Evolutionary conservation across 192 early-diverging fungal genomes (phyloP).

Genomic region (Thamnidium elegans): DNA sequence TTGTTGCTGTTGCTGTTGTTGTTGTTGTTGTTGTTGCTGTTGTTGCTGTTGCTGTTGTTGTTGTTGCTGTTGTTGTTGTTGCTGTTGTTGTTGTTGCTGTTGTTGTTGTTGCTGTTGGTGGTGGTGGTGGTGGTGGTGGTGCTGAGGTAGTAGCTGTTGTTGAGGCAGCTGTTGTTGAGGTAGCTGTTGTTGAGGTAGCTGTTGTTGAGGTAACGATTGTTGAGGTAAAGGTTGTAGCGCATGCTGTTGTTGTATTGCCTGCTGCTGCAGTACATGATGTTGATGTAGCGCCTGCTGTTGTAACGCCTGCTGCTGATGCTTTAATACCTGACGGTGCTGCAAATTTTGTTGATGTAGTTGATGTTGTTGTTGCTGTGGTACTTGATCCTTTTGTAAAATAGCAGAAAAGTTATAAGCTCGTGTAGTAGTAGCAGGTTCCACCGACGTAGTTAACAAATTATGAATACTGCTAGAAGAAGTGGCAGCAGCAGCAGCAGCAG

Average conservation of each 20-base stretch:
- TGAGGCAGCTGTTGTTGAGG: background rate
- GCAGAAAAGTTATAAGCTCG: conserved; percentile 22
- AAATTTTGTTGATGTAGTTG: background rate
- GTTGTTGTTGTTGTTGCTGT: background rate
- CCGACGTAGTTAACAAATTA: conserved; percentile 17
- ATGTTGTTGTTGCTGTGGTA: background rate
- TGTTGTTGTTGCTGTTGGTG: background rate
- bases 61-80: background rate
- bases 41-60: background rate
- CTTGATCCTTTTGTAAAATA: conserved; percentile 12
- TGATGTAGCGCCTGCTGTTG: background rate
- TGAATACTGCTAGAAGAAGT: conserved; percentile 24
- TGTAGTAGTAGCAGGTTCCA: conserved; percentile 6
- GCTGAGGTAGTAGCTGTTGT: background rate
- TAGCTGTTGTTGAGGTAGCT: background rate
- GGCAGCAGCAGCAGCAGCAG: no score
- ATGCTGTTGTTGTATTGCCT: background rate
- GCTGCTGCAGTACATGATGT: no score
- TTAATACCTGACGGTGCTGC: background rate
- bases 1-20: background rate
- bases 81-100: background rate
- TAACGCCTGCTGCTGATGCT: background rate
- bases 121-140: background rate
- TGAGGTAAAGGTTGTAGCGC: background rate
- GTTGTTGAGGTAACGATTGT: background rate